These are phyloP conservation scores for Actinomucor elegans DNA, from an alignment of 371 early-diverging fungal species.

Conservation along the genomic window DNA sequence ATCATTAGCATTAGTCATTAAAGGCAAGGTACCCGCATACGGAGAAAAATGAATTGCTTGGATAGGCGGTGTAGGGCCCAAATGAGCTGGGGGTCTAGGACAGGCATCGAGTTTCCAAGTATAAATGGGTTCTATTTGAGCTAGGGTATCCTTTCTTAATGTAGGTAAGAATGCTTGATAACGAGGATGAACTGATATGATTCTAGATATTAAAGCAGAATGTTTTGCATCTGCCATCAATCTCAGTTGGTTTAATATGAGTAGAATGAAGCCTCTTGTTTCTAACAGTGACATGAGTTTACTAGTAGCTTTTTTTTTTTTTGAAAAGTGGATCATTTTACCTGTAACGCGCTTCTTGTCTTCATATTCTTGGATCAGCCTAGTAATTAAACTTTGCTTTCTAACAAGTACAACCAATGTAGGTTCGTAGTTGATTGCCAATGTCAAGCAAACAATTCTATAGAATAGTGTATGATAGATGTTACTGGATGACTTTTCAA, in stretches of 20 bases:
- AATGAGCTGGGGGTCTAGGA: constrained; percentile 45
- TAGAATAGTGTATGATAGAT: constrained; percentile 47
- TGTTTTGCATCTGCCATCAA: constrained; percentile 35
- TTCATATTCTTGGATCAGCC: constrained; percentile 38
- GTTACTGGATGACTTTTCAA: constrained; percentile 41
- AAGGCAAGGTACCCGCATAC: constrained; percentile 32
- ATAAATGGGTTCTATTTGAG: constrained; percentile 29
- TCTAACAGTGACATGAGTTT: constrained; percentile 6
- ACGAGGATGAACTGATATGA: constrained; percentile 22
- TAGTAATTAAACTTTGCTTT: constrained; percentile 28
- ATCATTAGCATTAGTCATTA: constrained; percentile 28
- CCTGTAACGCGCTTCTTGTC: constrained; percentile 25
- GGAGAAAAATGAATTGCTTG: constrained; percentile 36
- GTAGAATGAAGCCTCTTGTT: constrained; percentile 34
- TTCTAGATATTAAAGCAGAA: constrained; percentile 20
- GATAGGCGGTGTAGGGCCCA: constrained; percentile 47
- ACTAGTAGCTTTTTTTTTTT: neutral
- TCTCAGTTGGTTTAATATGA: constrained; percentile 43
- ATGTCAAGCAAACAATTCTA: constrained; percentile 29
- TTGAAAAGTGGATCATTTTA: neutral
- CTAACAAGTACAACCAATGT: constrained; percentile 23
- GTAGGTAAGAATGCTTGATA: constrained; percentile 34
- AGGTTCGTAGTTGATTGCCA: constrained; percentile 29
- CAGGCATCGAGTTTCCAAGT: constrained; percentile 41
- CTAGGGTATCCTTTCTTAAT: constrained; percentile 40